phyloP scores from a whole-genome alignment of 768 basidiomycete genomes.

The Leccinum rimulosum region DNA sequence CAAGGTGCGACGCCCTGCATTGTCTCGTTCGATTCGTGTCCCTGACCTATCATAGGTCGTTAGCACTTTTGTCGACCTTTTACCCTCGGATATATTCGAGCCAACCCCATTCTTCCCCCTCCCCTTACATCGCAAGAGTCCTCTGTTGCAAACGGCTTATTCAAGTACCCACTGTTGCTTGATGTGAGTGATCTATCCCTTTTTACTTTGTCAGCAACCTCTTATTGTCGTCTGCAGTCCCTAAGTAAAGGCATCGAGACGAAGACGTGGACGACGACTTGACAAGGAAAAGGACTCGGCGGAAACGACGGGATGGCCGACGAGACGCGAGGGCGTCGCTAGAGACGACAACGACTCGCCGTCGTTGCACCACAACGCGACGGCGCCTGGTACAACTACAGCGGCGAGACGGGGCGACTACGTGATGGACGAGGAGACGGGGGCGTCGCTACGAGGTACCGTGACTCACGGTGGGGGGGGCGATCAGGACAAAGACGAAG shows the following conservation, averaged over 20 bases:
- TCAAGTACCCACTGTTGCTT: slow-evolving; percentile 83
- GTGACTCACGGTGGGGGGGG: too few relatives aligned
- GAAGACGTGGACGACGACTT: too few relatives aligned
- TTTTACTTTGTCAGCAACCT: slow-evolving; percentile 9
- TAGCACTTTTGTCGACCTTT: slow-evolving; percentile 78
- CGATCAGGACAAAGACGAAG: too few relatives aligned
- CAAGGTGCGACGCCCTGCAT: slow-evolving; percentile 59
- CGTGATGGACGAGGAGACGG: too few relatives aligned
- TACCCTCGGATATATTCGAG: slow-evolving; percentile 66
- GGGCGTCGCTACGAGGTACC: too few relatives aligned
- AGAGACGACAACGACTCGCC: too few relatives aligned
- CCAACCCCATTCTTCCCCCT: slow-evolving; percentile 54
- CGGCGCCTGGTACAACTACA: too few relatives aligned
- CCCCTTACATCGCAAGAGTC: slow-evolving; percentile 56
- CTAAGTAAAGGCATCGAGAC: slow-evolving; percentile 64
- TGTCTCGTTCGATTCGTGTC: neutral
- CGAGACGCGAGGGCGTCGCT: too few relatives aligned
- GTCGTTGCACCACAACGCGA: too few relatives aligned
- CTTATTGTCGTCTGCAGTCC: slow-evolving; percentile 42
- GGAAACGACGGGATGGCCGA: too few relatives aligned
- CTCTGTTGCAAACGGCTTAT: slow-evolving; percentile 47
- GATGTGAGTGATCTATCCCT: slow-evolving; percentile 54
- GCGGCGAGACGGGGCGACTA: too few relatives aligned
- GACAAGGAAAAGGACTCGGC: too few relatives aligned
- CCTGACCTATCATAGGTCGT: slow-evolving; percentile 58